Base-by-base conservation (phyloP, 139 green algal genomes). In the Micractinium conductrix region DNA sequence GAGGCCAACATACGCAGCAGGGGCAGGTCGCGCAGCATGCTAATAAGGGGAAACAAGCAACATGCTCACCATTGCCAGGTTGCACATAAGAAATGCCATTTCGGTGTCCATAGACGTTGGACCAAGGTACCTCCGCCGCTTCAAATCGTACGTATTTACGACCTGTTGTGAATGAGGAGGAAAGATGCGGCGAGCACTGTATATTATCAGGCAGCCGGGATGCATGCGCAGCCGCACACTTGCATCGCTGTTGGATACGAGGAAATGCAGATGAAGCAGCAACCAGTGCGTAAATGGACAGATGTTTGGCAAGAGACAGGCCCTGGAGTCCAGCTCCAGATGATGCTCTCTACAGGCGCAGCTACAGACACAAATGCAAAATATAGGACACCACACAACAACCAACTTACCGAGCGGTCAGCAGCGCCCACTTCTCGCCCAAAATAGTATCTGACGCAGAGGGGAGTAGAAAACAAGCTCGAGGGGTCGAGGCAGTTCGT, bases 71-170 rank as follows among this genome's bases (percentile, higher is more conserved):
- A 92, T 60, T 2, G 83, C 97, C 87, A 93, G 86, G 91, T 98
- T 98, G 82, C 91, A 94, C 94, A 99, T 99, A 65, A 99, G 78
- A 84, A 97, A 95, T 28, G 97, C 91, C 86, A 99, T 92, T 91
- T 99, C 97, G 2, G 92, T 81, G 85, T 99, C 96, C 96, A 99
- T 99, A 67, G 81, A 92, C 22, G 96, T 99, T 65, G 96, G 96
- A 4, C 96, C 96, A 37, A 99, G 86, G 90, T 98, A 99, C 24
- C 67, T 72, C n/a, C 96, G 89, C 16, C 88, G 71, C 5, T 62
- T 85, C n/a, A 99, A 91, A 8, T 74, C 87, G 86, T 96, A 98
- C 0, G 38, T 44, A 40, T 85, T 53, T 6, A 93, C 78, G 8
- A 89, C 40, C 70, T 76, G 70, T 35, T n/a, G n/a, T n/a, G n/a